Evolutionary conservation across 2,329 filamentous ascomycete species (phyloP).

Genomic region (Rhinocladiella mackenziei): DNA sequence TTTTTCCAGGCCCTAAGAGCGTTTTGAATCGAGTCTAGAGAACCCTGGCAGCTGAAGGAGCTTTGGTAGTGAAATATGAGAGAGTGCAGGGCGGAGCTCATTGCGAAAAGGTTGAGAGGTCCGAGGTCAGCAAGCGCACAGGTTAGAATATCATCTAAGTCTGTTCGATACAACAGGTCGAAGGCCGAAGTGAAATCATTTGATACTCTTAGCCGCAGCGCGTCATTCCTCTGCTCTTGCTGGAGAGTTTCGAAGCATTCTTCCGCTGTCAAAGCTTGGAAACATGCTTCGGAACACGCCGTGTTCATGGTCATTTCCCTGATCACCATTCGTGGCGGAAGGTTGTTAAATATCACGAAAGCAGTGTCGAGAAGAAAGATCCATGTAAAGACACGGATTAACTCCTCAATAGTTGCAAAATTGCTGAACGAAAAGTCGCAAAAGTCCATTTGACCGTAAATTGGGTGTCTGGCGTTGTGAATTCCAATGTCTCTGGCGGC

Average conservation of each 20-base stretch:
- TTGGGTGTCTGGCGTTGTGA: constrained; percentile 28
- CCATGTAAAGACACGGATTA: constrained; percentile 36
- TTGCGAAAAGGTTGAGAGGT: constrained; percentile 30
- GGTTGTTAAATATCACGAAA: constrained; percentile 43
- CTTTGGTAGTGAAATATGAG: constrained; percentile 40
- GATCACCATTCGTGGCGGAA: no score
- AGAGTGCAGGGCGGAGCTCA: constrained; percentile 31
- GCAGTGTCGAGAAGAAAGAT: constrained; percentile 40
- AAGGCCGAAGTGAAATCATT: no score
- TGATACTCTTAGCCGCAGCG: no score
- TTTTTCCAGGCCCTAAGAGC: constrained; percentile 27
- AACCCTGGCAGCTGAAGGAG: constrained; percentile 31
- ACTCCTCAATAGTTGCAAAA: constrained; percentile 36
- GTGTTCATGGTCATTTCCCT: constrained; percentile 40
- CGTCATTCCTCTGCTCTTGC: no score
- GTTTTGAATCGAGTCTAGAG: constrained; percentile 34
- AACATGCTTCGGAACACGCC: constrained; percentile 37
- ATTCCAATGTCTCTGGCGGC: constrained; percentile 36
- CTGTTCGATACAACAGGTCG: no score
- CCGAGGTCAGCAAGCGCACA: no score
- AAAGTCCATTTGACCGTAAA: constrained; percentile 25
- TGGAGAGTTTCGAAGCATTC: constrained; percentile 29
- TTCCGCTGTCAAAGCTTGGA: constrained; percentile 36
- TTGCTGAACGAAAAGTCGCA: constrained; percentile 36
- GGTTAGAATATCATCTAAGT: no score